Evolutionary conservation across 805 yeast species (phyloP), one percentile per base, ranked within the genome.

Genomic region (Saturnispora ahearnii): DNA sequence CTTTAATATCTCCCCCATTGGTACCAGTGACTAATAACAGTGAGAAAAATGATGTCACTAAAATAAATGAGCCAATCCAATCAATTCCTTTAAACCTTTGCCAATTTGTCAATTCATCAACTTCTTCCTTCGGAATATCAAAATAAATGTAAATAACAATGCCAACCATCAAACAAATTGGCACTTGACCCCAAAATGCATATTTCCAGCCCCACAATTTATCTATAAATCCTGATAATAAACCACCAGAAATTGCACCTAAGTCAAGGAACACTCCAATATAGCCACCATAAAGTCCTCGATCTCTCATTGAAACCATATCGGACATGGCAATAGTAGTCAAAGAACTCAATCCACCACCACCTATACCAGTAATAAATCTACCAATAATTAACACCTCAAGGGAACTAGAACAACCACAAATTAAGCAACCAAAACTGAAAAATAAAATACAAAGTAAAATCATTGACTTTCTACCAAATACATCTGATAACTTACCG

Each of bases 301-400:
- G 72, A 36, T 82, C 78, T 46, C 90, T 71, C 55, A 85, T 72
- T 2, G 91, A 81, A 32, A 88, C 80, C 46, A 87, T 69, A 62
- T 88, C 96, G 30, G 86, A 78, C 59, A 82, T 75, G 5, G 88
- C 75, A 51, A 87, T 83, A 7, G 95, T 81, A 26, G 86, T 76
- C 56, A 87, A 68, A 0, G 89, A 74, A 49, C 82, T 78, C 59
- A 87, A 75, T 1, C 96, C 96, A 5, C 95, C 91, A 11, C 91
- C 95, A 26, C 96, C 96, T 49, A 84, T 74, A 12, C 96, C 96
- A 30, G 93, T 81, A 45, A 87, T 71, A 52, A 86, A 81, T 57
- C 87, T 69, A 4, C 84, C 83, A 26, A 75, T 53, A 59, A 76
- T 59, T 64, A 78, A 65, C 58, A 65, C 11, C 73, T 69, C 31